These are phyloP conservation scores for Helichrysum umbraculigerum DNA, from an alignment of 129 eudicot genomes.

Conservation along the genomic window DNA sequence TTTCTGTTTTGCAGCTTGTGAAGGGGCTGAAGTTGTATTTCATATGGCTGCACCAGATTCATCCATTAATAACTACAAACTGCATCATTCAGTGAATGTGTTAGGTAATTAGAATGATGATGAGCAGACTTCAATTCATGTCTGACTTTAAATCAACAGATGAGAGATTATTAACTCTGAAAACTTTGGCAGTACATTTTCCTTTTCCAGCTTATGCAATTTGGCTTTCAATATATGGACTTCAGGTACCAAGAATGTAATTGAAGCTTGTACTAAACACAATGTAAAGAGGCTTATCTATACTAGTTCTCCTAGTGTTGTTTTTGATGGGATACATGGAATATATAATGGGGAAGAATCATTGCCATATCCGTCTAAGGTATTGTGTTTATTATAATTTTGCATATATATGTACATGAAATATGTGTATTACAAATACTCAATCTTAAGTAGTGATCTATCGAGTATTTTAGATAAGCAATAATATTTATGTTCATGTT, in stretches of 20 bases:
- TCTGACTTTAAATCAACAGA: constrained; percentile 5
- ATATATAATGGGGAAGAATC: constrained; percentile 78
- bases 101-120: constrained; percentile 48
- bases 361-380: constrained; percentile 83
- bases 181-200: neutral
- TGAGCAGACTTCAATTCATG: constrained; percentile 6
- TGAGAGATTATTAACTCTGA: constrained; percentile 1
- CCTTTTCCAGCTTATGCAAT: constrained; percentile 20
- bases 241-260: constrained; percentile 78
- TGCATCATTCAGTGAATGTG: constrained; percentile 83
- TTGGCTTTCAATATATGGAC: constrained; percentile 13
- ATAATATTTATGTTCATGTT: constrained; percentile 19
- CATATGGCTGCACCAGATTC: constrained; percentile 99
- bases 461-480: constrained; percentile 2
- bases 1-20: constrained; percentile 55
- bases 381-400: constrained; percentile 27
- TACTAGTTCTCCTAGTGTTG: constrained; percentile 95
- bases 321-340: constrained; percentile 83
- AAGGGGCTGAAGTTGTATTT: constrained; percentile 94
- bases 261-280: constrained; percentile 81
- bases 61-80: constrained; percentile 77
- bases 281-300: constrained; percentile 82
- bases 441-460: neutral
- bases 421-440: neutral
- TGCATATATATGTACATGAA: neutral